Conservation (phyloP, 306 rosid genomes). For the Fagus sylvatica region DNA sequence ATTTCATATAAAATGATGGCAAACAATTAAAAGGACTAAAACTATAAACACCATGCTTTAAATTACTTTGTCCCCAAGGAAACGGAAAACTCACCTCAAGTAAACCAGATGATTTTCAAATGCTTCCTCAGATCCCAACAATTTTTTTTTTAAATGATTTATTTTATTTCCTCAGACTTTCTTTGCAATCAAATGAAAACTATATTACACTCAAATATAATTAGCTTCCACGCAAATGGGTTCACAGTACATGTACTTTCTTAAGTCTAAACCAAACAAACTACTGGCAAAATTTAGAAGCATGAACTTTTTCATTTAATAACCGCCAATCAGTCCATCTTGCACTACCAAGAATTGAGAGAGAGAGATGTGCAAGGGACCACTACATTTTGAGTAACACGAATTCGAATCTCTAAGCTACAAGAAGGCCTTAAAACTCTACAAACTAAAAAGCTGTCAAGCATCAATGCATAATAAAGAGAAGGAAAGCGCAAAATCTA, state of each 20-base stretch:
- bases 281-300: background rate
- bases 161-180: background rate
- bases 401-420: background rate
- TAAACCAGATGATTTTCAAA: background rate
- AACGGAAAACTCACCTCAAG: background rate
- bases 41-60: background rate
- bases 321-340: background rate
- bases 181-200: background rate
- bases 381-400: background rate
- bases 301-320: background rate
- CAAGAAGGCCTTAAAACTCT: too few species aligned
- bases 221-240: background rate
- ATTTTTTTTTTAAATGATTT: background rate
- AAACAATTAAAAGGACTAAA: background rate
- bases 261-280: too few species aligned
- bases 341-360: background rate
- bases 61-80: background rate
- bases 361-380: background rate
- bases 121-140: background rate
- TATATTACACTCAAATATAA: background rate
- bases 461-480: too few species aligned
- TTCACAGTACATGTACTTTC: too few species aligned
- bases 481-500: background rate
- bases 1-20: background rate
- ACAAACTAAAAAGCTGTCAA: too few species aligned